A percentile compares a stretch with the other conserved stretches of the same genome.
These are phyloP conservation scores for Pythium aphanidermatum DNA, from an alignment of 352 stramenopile species.

Conservation along the genomic window DNA sequence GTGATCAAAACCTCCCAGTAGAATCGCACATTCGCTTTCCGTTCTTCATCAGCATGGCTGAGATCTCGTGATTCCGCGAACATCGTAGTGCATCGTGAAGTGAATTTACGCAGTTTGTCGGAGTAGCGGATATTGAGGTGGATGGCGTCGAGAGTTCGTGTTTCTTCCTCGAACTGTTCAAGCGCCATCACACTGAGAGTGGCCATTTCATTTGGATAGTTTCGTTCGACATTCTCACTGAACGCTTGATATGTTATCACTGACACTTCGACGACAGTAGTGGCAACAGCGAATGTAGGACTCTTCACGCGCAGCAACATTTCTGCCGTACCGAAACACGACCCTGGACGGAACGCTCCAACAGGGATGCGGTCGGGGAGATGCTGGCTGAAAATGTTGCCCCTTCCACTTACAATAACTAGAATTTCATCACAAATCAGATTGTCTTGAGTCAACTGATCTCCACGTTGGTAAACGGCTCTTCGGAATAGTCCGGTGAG, in stretches of 20 bases:
- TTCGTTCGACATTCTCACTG: slow-evolving; percentile 32
- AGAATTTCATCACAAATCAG: slow-evolving; percentile 68
- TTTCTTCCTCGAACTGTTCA: slow-evolving; percentile 44
- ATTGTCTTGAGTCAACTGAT: slow-evolving; percentile 49
- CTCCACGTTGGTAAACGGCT: slow-evolving; percentile 57
- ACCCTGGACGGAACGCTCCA: slow-evolving; percentile 40
- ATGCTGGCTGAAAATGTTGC: slow-evolving; percentile 51
- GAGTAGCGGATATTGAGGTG: slow-evolving; percentile 39
- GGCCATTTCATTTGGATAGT: slow-evolving; percentile 41
- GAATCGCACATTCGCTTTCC: slow-evolving; percentile 47
- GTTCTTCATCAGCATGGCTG: slow-evolving; percentile 30
- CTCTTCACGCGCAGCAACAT: slow-evolving; percentile 56
- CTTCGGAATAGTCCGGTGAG: slow-evolving; percentile 66
- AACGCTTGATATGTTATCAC: slow-evolving; percentile 46
- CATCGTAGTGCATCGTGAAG: slow-evolving; percentile 52
- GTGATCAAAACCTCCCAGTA: slow-evolving; percentile 60
- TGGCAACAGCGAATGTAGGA: slow-evolving; percentile 38
- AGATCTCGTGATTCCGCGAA: slow-evolving; percentile 34
- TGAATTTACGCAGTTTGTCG: slow-evolving; percentile 38
- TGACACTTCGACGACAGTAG: slow-evolving; percentile 46
- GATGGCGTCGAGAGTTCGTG: slow-evolving; percentile 38
- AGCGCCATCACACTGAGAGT: slow-evolving; percentile 29
- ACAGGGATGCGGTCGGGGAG: slow-evolving; percentile 29
- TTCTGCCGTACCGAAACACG: slow-evolving; percentile 60
- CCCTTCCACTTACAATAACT: slow-evolving; percentile 51